A percentile compares a stretch with the other conserved stretches of the same genome.
These are phyloP conservation scores for Hanseniaspora guilliermondii DNA, from an alignment of 805 yeast species.

Conservation along the genomic window DNA sequence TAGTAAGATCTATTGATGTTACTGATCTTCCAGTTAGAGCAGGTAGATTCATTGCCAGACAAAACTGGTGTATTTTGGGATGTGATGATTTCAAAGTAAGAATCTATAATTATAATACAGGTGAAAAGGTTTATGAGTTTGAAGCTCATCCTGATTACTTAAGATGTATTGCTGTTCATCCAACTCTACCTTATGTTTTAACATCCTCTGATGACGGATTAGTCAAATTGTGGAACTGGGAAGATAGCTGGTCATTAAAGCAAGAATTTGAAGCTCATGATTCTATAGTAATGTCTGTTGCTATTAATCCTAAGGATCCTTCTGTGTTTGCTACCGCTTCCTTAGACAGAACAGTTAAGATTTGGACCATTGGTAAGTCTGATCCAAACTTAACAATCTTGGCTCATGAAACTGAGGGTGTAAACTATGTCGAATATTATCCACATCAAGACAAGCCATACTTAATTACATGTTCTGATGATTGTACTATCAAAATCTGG, in stretches of 20 bases:
- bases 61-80: constrained; percentile 94
- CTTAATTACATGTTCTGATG: constrained; percentile 82
- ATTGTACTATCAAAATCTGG: constrained; percentile 79
- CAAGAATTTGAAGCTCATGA: constrained; percentile 91
- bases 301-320: constrained; percentile 94
- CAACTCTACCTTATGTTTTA: constrained; percentile 76
- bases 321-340: constrained; percentile 96
- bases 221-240: constrained; percentile 96
- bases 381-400: constrained; percentile 81
- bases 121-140: constrained; percentile 85
- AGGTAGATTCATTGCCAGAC: constrained; percentile 87
- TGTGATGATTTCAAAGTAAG: constrained; percentile 91
- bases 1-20: constrained; percentile 82
- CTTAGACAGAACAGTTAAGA: constrained; percentile 88
- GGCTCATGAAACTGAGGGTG: constrained; percentile 89
- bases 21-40: constrained; percentile 95
- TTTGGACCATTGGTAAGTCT: constrained; percentile 85
- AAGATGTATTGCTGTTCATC: constrained; percentile 87
- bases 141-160: constrained; percentile 98
- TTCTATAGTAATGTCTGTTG: constrained; percentile 87
- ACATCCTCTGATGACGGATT: constrained; percentile 88
- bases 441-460: constrained; percentile 97
- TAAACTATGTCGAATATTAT: constrained; percentile 90
- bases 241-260: constrained; percentile 75
- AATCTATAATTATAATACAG: constrained; percentile 88